Evolutionary conservation across 1,139 yeast genomes (phyloP), one percentile per base, ranked within the genome.

Genomic region (Meyerozyma elateridarum): DNA sequence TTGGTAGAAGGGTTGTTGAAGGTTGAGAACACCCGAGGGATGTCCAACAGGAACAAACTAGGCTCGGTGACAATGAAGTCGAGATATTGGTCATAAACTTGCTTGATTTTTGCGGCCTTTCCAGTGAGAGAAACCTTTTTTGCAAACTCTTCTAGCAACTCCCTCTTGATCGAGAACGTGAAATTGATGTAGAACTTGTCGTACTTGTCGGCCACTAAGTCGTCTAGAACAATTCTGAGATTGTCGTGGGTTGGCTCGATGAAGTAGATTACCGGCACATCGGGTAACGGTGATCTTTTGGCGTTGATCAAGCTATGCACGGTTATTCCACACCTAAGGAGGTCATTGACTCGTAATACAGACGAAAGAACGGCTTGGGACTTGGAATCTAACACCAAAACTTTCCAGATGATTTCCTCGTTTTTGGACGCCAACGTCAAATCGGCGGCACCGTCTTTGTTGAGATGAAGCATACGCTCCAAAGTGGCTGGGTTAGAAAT

Each of bases 31-130:
- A 84, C 76, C 18, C 72, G 59, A 1, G 73, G 69, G 40, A 82
- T 52, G 36, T 88, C 94, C 36, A 93, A 64, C 17, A 93, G 81
- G 54, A 88, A 91, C 30, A 91, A 68, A 49, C 87, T 84, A 14
- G 95, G 94, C 54, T 91, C 99, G 2, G 96, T 84, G 19, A 89
- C 97, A 7, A 87, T 69, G 51, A 87, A 91, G 55, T 89, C 91
- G 41, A 91, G 64, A 56, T 88, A 91, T 56, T 91, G 98, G 56
- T 91, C 99, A 58, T 67, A 91, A 6, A 91, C 94, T 54, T 89
- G 97, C 42, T 81, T 75, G 39, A 91, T 82, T 47, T 76, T 75
- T 39, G 65, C 65, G 2, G 91, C 72, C 46, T 76, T 79, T 1
- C 87, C 88, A 4, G 81, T 70, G 25, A 72, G 49, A 6, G 95